Conservation (phyloP, 495 filamentous ascomycete species). For the Aspergillus steynii region DNA sequence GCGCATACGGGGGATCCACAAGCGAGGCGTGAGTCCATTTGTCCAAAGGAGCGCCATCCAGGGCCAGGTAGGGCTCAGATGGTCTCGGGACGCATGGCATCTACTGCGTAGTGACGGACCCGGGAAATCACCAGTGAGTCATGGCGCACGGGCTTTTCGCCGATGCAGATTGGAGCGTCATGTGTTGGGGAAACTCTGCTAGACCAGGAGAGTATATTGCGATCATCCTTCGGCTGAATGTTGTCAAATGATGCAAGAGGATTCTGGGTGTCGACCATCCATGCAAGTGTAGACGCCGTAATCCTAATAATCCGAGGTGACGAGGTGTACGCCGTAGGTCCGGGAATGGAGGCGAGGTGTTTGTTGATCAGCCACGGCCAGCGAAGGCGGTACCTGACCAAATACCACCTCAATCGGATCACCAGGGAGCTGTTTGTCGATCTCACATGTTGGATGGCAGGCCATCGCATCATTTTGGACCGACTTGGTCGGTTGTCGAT, state of each 20-base stretch:
- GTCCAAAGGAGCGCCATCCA: slow-evolving; percentile 1
- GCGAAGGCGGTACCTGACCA: neutral
- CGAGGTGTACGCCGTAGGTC: neutral
- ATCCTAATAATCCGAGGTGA: neutral
- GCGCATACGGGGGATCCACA: slow-evolving; percentile 4
- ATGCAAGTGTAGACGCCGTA: no score
- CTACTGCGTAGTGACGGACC: neutral
- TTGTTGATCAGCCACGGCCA: neutral
- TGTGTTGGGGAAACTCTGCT: slow-evolving; percentile 6
- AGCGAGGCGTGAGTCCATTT: neutral
- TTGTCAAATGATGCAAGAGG: slow-evolving; percentile 13
- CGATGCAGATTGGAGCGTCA: slow-evolving; percentile 5
- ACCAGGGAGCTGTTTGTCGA: neutral
- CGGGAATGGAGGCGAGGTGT: neutral
- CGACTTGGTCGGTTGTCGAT: neutral
- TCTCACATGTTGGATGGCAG: neutral
- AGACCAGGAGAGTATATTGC: neutral
- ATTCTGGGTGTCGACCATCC: neutral
- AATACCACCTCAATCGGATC: neutral
- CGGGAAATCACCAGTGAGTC: slow-evolving; percentile 6
- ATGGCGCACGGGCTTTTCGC: slow-evolving; percentile 11
- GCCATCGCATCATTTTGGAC: neutral
- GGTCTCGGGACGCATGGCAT: slow-evolving; percentile 8
- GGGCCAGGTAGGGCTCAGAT: slow-evolving; percentile 2
- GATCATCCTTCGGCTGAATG: slow-evolving; percentile 1